A percentile compares a stretch with the other conserved stretches of the same genome.
These are phyloP conservation scores for Erodium chrysanthum DNA, from an alignment of 441 rosid species.

Conservation along the genomic window DNA sequence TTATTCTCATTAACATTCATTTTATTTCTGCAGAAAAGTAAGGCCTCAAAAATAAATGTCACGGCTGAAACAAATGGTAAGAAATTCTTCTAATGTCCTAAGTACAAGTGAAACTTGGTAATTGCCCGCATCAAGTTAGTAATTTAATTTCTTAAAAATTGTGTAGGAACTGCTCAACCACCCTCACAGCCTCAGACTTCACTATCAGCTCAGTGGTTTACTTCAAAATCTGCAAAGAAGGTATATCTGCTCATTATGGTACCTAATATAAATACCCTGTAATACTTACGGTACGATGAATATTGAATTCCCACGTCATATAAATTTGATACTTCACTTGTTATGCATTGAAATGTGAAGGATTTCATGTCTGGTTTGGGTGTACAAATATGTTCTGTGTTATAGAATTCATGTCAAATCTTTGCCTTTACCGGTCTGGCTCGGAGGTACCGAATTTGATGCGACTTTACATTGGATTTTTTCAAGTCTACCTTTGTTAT, in stretches of 20 bases:
- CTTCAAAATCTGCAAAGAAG: constrained; percentile 78
- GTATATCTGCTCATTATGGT: constrained; percentile 21
- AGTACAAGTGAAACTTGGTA: neutral
- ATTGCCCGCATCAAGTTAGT: constrained; percentile 10
- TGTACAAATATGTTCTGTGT: constrained; percentile 1
- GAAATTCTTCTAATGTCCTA: constrained; percentile 11
- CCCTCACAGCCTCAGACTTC: constrained; percentile 31
- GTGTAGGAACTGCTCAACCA: constrained; percentile 33
- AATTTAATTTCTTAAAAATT: constrained; percentile 1
- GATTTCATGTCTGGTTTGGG: neutral
- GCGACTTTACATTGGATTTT: neutral
- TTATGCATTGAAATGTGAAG: neutral
- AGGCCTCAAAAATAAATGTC: constrained; percentile 32
- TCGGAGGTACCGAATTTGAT: neutral
- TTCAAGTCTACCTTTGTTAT: no score
- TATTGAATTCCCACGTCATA: neutral
- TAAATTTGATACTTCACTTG: neutral
- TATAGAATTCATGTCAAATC: neutral
- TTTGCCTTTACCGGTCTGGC: neutral
- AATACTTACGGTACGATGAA: neutral
- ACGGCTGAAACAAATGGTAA: constrained; percentile 45
- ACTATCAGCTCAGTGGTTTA: constrained; percentile 63
- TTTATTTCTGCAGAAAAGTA: constrained; percentile 38
- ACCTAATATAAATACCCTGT: neutral
- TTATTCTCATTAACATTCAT: constrained; percentile 7